These are phyloP conservation scores for Populus alba DNA, from an alignment of 345 rosid species.

Conservation along the genomic window DNA sequence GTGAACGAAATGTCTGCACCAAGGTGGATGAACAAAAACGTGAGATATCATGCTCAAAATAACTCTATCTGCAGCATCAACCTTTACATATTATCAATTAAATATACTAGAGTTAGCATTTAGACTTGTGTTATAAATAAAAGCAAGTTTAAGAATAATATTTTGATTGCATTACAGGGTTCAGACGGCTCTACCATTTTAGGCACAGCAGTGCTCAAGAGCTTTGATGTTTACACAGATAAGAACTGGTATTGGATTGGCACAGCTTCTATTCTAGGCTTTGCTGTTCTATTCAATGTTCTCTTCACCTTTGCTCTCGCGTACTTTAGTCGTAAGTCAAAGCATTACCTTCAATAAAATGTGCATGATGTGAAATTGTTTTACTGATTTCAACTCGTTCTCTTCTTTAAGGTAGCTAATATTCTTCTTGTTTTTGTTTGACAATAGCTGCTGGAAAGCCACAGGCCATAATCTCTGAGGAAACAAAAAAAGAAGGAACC, in stretches of 20 bases:
- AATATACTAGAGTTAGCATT: background rate
- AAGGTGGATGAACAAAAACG: slow-evolving; percentile 73
- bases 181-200: slow-evolving; percentile 47
- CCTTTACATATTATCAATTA: background rate
- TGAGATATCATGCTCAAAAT: slow-evolving; percentile 17
- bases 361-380: background rate
- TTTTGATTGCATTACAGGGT: slow-evolving; percentile 41
- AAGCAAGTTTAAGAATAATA: background rate
- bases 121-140: background rate
- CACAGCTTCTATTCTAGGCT: slow-evolving; percentile 56
- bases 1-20: slow-evolving; percentile 78
- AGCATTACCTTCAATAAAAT: background rate
- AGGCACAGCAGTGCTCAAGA: slow-evolving; percentile 58
- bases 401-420: slow-evolving; percentile 6
- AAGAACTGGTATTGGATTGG: slow-evolving; percentile 89
- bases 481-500: slow-evolving; percentile 37
- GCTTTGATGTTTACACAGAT: slow-evolving; percentile 44
- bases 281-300: slow-evolving; percentile 66
- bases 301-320: slow-evolving; percentile 65
- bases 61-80: background rate
- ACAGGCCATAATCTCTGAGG: slow-evolving; percentile 63
- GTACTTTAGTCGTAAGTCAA: slow-evolving; percentile 61
- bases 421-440: background rate
- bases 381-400: background rate
- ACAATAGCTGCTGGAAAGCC: slow-evolving; percentile 59